Evolutionary conservation across 1,139 yeast species (phyloP), one percentile per base, ranked within the genome.

Genomic region (Hyphopichia khmerensis): DNA sequence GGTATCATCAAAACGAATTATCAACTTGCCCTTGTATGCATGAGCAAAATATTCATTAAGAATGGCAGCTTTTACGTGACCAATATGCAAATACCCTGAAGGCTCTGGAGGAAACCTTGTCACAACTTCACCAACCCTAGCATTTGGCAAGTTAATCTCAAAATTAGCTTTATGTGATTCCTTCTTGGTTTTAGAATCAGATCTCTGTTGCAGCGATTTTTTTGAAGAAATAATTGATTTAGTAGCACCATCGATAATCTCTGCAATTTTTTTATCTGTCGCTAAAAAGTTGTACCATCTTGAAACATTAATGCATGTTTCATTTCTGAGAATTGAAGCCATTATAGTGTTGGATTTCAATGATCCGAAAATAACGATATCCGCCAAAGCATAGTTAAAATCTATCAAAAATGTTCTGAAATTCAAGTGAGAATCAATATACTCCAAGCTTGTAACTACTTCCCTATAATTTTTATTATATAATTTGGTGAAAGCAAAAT

Each of bases 51-150:
- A 91, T 71, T 91, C 95, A 74, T 93, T 93, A 61, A 93, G 79
- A 48, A 93, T 76, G 43, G 98, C 98, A 43, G 98, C 98, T 70
- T 93, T 93, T 49, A 96, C 97, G 62, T 93, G 99, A 55, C 99
- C 98, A 69, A 72, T 72, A 84, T 93, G 79, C 65, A 93, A 78
- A 69, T 89, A 91, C 74, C 98, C 98, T 71, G 95, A 87, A 40
- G 84, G 84, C 59, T 79, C 84, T 49, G 95, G 95, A 53, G 98
- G 98, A 82, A 93, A 93, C 72, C 99, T 86, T 42, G 98, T 93
- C 43, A 93, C 98, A 45, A 93, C 98, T 67, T 90, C 75, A 49
- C 99, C 99, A 49, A 86, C 82, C 58, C 79, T 82, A 46, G 98
- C 99, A 60, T 83, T 95, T 45, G 87, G 87, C 51, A 93, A 80